Conservation (phyloP, 371 early-diverging fungal species). For the Capniomyces stellatus region DNA sequence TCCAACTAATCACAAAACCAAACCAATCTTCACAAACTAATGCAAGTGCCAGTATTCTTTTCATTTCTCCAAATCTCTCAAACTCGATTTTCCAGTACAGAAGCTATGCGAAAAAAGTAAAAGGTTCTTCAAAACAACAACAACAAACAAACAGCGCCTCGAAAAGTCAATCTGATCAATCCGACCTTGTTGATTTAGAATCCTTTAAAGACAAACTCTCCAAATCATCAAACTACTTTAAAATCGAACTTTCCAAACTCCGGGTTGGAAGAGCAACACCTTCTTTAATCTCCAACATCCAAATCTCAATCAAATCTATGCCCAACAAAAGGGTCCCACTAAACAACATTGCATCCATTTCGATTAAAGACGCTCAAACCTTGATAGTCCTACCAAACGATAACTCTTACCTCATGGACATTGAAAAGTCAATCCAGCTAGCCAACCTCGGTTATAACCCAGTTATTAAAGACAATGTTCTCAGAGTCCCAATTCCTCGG, state of each 20-base stretch:
- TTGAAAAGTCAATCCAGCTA: constrained; percentile 67
- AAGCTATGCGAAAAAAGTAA: not conserved
- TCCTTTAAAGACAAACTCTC: not conserved
- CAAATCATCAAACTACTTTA: not conserved
- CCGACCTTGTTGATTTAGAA: not conserved
- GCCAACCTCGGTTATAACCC: constrained; percentile 72
- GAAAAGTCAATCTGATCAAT: not conserved
- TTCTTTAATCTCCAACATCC: not conserved
- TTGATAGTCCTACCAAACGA: constrained; percentile 64
- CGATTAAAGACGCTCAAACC: constrained; percentile 72
- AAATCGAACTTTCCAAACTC: not conserved
- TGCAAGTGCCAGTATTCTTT: not conserved
- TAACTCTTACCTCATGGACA: constrained; percentile 40
- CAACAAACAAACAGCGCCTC: not conserved
- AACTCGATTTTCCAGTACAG: too few relatives aligned
- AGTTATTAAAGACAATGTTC: constrained; percentile 39
- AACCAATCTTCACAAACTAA: not conserved
- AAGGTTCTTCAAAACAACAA: not conserved
- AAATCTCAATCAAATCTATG: not conserved
- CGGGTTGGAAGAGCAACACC: not conserved
- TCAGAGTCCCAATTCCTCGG: constrained; percentile 78
- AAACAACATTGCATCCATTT: constrained; percentile 51
- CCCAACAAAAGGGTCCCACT: not conserved
- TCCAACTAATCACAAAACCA: not conserved
- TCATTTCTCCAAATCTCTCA: too few relatives aligned